Evolutionary conservation across 2,329 filamentous ascomycete species (phyloP).

Genomic region (Diaporthe capsici): DNA sequence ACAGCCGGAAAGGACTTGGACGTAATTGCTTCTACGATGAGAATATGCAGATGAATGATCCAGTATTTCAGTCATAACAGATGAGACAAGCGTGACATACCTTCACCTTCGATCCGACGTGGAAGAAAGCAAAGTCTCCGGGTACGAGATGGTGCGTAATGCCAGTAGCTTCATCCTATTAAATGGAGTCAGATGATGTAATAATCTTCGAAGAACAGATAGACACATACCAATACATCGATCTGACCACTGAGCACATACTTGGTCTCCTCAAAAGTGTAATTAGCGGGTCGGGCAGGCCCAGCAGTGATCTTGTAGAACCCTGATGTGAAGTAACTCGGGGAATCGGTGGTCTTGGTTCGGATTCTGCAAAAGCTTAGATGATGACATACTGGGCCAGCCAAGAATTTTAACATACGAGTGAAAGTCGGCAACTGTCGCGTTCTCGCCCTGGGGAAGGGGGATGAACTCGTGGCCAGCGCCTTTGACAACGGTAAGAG

Average conservation of each 20-base stretch:
- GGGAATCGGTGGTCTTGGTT: slow-evolving; percentile 8
- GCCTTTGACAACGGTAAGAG: slow-evolving; percentile 10
- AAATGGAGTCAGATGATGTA: neutral
- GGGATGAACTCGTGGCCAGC: slow-evolving; percentile 25
- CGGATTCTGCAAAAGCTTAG: slow-evolving; percentile 4
- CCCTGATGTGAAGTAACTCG: slow-evolving; percentile 7
- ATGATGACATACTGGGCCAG: neutral
- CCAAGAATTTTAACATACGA: neutral
- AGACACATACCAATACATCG: neutral
- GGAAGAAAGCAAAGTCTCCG: slow-evolving; percentile 25
- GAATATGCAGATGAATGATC: neutral
- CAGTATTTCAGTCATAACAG: accelerated
- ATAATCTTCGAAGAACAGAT: neutral
- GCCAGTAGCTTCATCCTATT: slow-evolving; percentile 9
- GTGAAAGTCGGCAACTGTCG: slow-evolving; percentile 3
- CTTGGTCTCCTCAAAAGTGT: slow-evolving; percentile 22
- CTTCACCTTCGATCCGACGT: neutral
- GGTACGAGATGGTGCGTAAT: slow-evolving; percentile 21
- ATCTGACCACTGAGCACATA: slow-evolving; percentile 4
- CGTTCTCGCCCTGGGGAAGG: neutral
- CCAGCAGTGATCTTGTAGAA: slow-evolving; percentile 17
- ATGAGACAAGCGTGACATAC: neutral
- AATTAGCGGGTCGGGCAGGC: slow-evolving; percentile 9
- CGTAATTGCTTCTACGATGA: neutral
- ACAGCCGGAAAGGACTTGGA: neutral